Evolutionary conservation across 116 monocot species (phyloP), one percentile per base, ranked within the genome.

Genomic region (Iris pallida): DNA sequence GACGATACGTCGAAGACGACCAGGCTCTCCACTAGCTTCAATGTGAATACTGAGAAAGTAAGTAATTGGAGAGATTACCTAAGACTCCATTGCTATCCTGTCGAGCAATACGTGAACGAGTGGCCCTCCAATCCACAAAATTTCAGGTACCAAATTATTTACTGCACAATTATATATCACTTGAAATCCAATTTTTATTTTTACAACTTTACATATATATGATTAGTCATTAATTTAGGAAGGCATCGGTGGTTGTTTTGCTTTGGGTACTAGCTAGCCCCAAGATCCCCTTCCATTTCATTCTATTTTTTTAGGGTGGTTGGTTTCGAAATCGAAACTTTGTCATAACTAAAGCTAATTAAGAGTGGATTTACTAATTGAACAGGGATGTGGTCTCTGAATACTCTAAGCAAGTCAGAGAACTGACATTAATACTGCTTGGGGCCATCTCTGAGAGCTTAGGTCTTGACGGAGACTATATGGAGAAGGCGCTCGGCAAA

Each of bases 21-120:
- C 6, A 61, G 89, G 42, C 75, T 89, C 3, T 89, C 85, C 48
- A 89, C 89, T 3, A 89, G 89, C 70, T 89, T 89, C 89, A 85
- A 89, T 53, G 73, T 89, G 2, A 72, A 17, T 5, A 85, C 74
- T 0, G 85, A 89, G 70, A 82, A 79, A 42, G 63, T 85, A 0
- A 16, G 69, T 61, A 75, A 71, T 45, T 89, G 89, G 89, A 74
- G 89, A 44, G 85, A 89, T 60, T 89, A 59, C 30, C 51, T 89
- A 17, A 76, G 89, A 10, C 73, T 89, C 53, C 80, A 89, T 52
- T 89, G 89, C 75, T 64, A 85, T 70, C 89, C 89, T 14, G 62
- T 89, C 8, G 77, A 89, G 52, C 73, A 85, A 4, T 82, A 77
- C 71, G 45, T 82, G 16, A 60, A 65, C 13, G 80, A 80, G 10